phyloP scores from a whole-genome alignment of 192 early-diverging fungal species.

The Endogone sp. region DNA sequence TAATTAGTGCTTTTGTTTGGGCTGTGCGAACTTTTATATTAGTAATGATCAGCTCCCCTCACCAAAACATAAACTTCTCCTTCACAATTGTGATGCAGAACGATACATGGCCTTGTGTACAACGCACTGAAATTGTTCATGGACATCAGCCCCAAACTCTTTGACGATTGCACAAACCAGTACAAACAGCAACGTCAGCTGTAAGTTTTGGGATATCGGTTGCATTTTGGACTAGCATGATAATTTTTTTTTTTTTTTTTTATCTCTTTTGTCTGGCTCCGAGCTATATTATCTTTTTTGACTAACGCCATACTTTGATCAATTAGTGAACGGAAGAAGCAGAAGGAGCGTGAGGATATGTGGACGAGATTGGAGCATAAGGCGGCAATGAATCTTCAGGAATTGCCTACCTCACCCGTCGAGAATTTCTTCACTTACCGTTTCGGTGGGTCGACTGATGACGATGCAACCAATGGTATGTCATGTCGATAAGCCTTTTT shows the following conservation, averaged over 20 bases:
- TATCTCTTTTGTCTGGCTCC: too few species aligned
- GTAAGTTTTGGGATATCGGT: conserved; percentile 42
- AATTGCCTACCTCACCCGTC: conserved; percentile 21
- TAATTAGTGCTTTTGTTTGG: conserved; percentile 1
- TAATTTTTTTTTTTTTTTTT: conserved; percentile 5
- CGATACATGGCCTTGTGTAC: conserved; percentile 95
- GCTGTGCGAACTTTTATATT: neutral
- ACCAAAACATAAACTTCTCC: conserved; percentile 1
- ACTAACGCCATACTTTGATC: neutral
- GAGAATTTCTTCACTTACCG: conserved; percentile 17
- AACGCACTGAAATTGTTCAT: conserved; percentile 97
- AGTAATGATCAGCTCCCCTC: conserved; percentile 9
- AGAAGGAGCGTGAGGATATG: conserved; percentile 75
- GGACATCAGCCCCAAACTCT: conserved; percentile 92
- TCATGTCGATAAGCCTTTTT: too few species aligned
- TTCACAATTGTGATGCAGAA: conserved; percentile 42
- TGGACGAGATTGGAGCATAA: conserved; percentile 79
- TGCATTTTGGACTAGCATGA: neutral
- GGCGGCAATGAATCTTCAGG: conserved; percentile 34
- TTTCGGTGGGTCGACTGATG: conserved; percentile 24
- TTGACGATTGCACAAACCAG: conserved; percentile 93
- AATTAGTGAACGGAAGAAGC: conserved; percentile 76
- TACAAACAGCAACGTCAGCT: conserved; percentile 87
- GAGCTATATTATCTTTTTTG: conserved; percentile 1
- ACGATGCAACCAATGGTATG: neutral